A percentile compares a stretch with the other conserved stretches of the same genome.
Conservation (phyloP, 495 filamentous ascomycete genomes). For the Penicillium roqueforti region DNA sequence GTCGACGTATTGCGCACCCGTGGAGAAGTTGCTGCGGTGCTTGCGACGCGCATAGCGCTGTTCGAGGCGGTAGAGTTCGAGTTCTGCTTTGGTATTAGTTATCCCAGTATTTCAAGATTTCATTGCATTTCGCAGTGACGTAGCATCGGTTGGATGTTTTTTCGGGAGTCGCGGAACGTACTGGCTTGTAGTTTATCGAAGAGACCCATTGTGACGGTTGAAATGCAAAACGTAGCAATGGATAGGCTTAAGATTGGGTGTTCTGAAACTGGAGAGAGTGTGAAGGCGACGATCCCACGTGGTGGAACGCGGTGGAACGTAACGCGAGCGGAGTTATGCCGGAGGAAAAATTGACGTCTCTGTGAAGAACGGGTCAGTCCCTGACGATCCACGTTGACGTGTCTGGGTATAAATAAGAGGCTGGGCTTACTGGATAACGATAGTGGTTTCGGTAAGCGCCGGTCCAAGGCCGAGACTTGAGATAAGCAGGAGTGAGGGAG, state of each 20-base stretch:
- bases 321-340: neutral
- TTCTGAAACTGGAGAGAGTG: neutral
- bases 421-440: neutral
- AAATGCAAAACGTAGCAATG: neutral
- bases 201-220: conserved; percentile 35
- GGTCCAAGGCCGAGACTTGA: neutral
- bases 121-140: neutral
- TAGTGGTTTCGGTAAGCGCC: conserved; percentile 2
- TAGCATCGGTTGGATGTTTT: neutral
- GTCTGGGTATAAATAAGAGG: neutral
- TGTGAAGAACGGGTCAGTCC: conserved; percentile 1
- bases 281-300: neutral
- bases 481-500: neutral
- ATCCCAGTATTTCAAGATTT: neutral
- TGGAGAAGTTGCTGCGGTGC: conserved; percentile 79
- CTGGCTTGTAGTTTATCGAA: conserved; percentile 56
- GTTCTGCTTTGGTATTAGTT: conserved; percentile 42
- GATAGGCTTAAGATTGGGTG: neutral
- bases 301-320: too few species aligned
- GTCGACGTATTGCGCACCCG: conserved; percentile 82
- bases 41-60: conserved; percentile 85
- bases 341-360: neutral
- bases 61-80: conserved; percentile 89
- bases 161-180: conserved; percentile 24
- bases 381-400: neutral